Conservation (phyloP, 768 basidiomycete species). For the Phanerodontia chrysosporium region DNA sequence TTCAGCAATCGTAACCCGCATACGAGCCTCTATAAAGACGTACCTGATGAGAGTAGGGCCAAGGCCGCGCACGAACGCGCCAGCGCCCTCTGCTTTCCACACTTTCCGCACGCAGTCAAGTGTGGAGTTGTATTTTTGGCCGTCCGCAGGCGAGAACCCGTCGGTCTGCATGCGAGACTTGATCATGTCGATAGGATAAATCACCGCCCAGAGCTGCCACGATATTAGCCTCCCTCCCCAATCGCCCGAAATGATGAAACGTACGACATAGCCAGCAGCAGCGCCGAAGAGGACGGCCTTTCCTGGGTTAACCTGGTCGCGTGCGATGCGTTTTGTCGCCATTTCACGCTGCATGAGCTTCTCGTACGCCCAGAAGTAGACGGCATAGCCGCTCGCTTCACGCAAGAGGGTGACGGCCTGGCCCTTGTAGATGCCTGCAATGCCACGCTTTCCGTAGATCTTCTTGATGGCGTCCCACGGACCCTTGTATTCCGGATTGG, state of each 20-base stretch:
- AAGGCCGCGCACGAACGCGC: slow-evolving; percentile 89
- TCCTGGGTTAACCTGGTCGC: slow-evolving; percentile 73
- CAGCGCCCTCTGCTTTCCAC: slow-evolving; percentile 77
- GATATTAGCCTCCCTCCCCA: no score
- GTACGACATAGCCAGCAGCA: slow-evolving; percentile 84
- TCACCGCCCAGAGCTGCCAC: slow-evolving; percentile 77
- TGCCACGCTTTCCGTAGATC: slow-evolving; percentile 70
- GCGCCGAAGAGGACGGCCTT: slow-evolving; percentile 88
- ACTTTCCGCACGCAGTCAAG: slow-evolving; percentile 80
- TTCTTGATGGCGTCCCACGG: slow-evolving; percentile 87
- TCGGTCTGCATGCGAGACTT: slow-evolving; percentile 97
- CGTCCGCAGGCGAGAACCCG: slow-evolving; percentile 68
- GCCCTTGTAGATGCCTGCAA: slow-evolving; percentile 88
- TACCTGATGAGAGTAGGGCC: slow-evolving; percentile 89
- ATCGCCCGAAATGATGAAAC: no score
- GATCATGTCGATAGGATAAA: slow-evolving; percentile 95
- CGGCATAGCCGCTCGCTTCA: slow-evolving; percentile 77
- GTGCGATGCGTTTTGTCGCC: slow-evolving; percentile 58
- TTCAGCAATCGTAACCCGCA: background rate
- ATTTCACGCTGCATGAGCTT: slow-evolving; percentile 87
- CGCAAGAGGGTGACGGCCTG: slow-evolving; percentile 84
- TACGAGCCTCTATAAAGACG: slow-evolving; percentile 19
- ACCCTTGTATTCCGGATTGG: slow-evolving; percentile 72
- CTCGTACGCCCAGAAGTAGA: slow-evolving; percentile 92
- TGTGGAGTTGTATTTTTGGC: slow-evolving; percentile 79